Base-by-base conservation (phyloP, 768 basidiomycete species). In the Austroboletus eburneus region DNA sequence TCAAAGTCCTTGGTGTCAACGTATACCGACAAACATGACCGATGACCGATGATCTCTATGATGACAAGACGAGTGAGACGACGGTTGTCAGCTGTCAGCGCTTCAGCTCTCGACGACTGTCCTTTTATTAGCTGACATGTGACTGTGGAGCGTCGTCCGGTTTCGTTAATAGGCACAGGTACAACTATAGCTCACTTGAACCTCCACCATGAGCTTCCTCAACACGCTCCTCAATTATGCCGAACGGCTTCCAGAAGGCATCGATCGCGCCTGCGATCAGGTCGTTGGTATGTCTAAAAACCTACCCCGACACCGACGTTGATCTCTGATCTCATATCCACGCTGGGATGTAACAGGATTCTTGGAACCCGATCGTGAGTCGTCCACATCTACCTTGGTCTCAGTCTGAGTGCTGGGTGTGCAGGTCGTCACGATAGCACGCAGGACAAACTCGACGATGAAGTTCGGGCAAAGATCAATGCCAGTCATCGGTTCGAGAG, bases 401-500 rank as follows among this genome's bases (percentile, higher is more conserved):
- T n/a, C n/a, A n/a, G n/a, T n/a, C n/a, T n/a, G n/a, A n/a, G n/a
- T n/a, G n/a, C n/a, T n/a, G n/a, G n/a, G n/a, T n/a, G n/a, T 25
- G 8, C 47, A 74, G 66, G 79, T 40, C 81, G 88, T 30, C 91
- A 92, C 59, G 87, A 92, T 57, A 79, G 79, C 40, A 81, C 83
- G 0, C 71, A 83, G 46, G 93, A 91, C 64, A 81, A 78, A 51
- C 72, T 67, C 9, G 71, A 79, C 50, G 93, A 96, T 61, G 70
- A 78, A 54, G 71, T 88, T 53, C 74, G 92, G 20, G 77, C 79
- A 2, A 74, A 80, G 62, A 96, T 97, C 59, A 81, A 83, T 45
- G 76, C 77, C 0, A 67, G 72, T 12, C 96, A 99, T 69, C 80
- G 94, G 23, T 98, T 91, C 66, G 60, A 78, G 20, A 89, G 85